These are phyloP conservation scores for Monosporascus sp. DNA, from an alignment of 2,329 filamentous ascomycete genomes.

Conservation along the genomic window DNA sequence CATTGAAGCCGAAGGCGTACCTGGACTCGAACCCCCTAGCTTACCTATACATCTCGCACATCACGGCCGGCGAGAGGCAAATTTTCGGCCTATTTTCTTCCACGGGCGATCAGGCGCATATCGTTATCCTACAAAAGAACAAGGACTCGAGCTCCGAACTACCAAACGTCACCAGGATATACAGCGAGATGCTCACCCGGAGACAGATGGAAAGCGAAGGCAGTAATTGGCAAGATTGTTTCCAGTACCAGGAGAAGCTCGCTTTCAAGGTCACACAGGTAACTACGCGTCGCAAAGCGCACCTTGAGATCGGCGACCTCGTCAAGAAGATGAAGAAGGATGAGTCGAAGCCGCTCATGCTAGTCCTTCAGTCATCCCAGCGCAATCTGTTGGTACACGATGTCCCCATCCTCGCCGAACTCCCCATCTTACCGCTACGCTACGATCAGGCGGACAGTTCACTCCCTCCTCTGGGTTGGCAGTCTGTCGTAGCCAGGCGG, in stretches of 20 bases:
- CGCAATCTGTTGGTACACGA: slow-evolving; percentile 76
- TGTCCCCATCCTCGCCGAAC: slow-evolving; percentile 75
- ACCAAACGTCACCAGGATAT: slow-evolving; percentile 86
- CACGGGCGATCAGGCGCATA: slow-evolving; percentile 69
- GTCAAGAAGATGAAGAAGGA: slow-evolving; percentile 89
- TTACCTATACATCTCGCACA: slow-evolving; percentile 90
- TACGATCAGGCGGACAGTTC: slow-evolving; percentile 81
- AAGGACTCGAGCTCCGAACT: slow-evolving; percentile 75
- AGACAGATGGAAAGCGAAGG: slow-evolving; percentile 61
- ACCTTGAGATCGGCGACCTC: slow-evolving; percentile 80
- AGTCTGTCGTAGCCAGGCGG: slow-evolving; percentile 78
- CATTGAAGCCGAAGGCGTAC: slow-evolving; percentile 62
- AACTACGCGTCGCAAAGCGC: slow-evolving; percentile 81
- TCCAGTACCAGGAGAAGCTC: slow-evolving; percentile 81
- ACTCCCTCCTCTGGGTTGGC: slow-evolving; percentile 89
- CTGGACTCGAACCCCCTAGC: slow-evolving; percentile 68
- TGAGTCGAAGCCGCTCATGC: slow-evolving; percentile 70
- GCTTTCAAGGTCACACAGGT: slow-evolving; percentile 84
- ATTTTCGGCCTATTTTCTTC: slow-evolving; percentile 93
- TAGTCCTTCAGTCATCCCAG: slow-evolving; percentile 89
- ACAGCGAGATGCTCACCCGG: slow-evolving; percentile 67
- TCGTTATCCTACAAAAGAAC: slow-evolving; percentile 80
- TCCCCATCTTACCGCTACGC: slow-evolving; percentile 76
- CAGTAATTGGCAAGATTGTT: slow-evolving; percentile 71
- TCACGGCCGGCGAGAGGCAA: slow-evolving; percentile 83